Evolutionary conservation across 345 rosid genomes (phyloP), one percentile per base, ranked within the genome.

Genomic region (Hibiscus tridactylites): DNA sequence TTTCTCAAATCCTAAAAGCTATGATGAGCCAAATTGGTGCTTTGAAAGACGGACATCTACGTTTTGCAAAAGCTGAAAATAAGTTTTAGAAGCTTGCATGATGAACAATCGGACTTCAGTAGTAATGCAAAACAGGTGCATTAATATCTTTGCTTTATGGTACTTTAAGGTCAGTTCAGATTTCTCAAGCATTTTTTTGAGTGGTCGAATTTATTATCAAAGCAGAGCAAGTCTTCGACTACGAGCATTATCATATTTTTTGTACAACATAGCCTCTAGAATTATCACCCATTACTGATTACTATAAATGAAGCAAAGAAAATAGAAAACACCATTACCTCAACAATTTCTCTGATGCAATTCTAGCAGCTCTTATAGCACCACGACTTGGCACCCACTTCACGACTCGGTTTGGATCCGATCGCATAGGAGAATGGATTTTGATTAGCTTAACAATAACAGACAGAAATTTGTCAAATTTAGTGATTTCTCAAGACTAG

Each of bases 371-470:
- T 75, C 70, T 82, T 26, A 92, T 90, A 62, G 89, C 78, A 46
- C 73, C 75, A 63, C 67, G 78, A 77, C 83, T 90, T 28, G 97
- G 96, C 58, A 91, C 78, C 89, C 85, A 91, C 84, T 86, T 81
- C 79, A 96, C 88, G 1, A 82, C 78, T 52, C 90, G 88, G 80
- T 83, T 78, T 15, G 84, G 91, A 83, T 89, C 89, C 81, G 91
- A 81, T 73, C 97, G 83, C 95, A 92, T 84, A 31, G 98, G 98
- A 71, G 99, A 96, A 84, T 92, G 98, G 62, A 92, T 96, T 84
- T 89, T 95, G 70, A 92, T 81, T 63, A 95, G 97, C 99, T 95
- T 49, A 65, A 79, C 16, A 73, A 76, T 24, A 71, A 3, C 58
- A 79, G 49, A 71, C 52, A 53, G 73, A 52, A 69, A 50, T 44